Evolutionary conservation across 352 stramenopile genomes (phyloP).

Genomic region (Aphanomyces invadans): DNA sequence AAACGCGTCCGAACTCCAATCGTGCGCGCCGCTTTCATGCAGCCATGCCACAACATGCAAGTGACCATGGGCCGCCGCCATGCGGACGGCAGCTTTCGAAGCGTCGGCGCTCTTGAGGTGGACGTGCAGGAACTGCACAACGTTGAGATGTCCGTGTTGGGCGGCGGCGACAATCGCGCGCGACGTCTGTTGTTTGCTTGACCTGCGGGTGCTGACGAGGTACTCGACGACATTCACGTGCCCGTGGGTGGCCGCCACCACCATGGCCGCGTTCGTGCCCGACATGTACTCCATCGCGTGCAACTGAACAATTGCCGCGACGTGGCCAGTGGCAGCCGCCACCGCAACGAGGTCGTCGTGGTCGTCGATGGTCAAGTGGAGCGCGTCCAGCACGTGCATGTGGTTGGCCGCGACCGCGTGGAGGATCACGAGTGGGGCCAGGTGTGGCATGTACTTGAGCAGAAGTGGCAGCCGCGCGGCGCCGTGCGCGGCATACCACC

Average conservation of each 20-base stretch:
- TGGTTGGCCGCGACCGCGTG: background rate
- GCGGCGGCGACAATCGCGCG: background rate
- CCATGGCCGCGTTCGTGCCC: background rate
- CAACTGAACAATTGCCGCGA: background rate
- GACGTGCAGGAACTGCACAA: slow-evolving; percentile 3
- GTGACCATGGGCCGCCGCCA: background rate
- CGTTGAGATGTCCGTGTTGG: slow-evolving; percentile 1
- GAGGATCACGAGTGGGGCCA: background rate
- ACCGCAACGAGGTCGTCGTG: background rate
- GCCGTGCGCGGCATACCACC: background rate
- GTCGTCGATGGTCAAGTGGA: background rate
- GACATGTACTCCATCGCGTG: background rate
- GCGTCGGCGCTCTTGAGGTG: background rate
- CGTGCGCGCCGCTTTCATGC: background rate
- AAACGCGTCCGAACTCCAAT: background rate
- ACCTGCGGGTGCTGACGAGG: background rate
- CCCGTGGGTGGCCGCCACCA: background rate
- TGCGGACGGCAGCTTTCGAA: background rate
- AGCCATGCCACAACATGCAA: background rate
- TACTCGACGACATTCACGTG: background rate
- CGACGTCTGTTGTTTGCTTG: background rate
- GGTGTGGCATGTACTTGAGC: background rate
- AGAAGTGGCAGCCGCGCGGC: background rate
- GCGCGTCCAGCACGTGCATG: background rate
- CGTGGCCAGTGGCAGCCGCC: background rate